Conservation (phyloP, 805 yeast species). For the Yarrowia porcina region DNA sequence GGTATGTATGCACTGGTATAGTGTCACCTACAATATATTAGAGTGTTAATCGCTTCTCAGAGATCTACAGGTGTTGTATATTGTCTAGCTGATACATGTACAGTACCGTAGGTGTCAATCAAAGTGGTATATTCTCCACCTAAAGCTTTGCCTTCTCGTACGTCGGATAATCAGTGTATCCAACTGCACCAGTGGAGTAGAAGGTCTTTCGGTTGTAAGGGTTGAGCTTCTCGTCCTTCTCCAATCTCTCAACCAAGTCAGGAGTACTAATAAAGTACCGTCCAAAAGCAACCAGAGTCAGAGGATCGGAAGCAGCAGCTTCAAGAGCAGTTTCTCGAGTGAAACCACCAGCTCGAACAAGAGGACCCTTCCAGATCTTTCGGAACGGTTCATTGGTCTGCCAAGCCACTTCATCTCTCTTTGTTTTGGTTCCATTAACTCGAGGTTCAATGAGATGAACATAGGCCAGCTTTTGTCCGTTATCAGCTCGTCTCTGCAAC, state of each 20-base stretch:
- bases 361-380: conserved; percentile 46
- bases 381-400: conserved; percentile 31
- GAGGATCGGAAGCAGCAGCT: conserved; percentile 34
- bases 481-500: conserved; percentile 41
- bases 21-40: no score
- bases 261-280: conserved; percentile 55
- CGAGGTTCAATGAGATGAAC: conserved; percentile 42
- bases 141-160: conserved; percentile 7
- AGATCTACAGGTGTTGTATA: no score
- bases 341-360: conserved; percentile 44
- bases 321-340: conserved; percentile 27
- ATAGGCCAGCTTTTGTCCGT: conserved; percentile 41
- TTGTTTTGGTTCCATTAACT: conserved; percentile 32
- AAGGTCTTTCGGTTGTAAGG: conserved; percentile 50
- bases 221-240: conserved; percentile 43
- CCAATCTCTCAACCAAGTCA: conserved; percentile 48
- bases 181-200: conserved; percentile 43
- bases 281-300: conserved; percentile 43
- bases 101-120: no score
- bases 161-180: conserved; percentile 46
- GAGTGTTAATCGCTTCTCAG: no score
- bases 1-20: no score
- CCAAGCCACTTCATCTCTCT: conserved; percentile 27
- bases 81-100: no score
- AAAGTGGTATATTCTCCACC: no score